Percentiles rank a stretch among this genome's conserved stretches.
phyloP scores from a whole-genome alignment of 192 early-diverging fungal species.

The Rhizophagus clarus region DNA sequence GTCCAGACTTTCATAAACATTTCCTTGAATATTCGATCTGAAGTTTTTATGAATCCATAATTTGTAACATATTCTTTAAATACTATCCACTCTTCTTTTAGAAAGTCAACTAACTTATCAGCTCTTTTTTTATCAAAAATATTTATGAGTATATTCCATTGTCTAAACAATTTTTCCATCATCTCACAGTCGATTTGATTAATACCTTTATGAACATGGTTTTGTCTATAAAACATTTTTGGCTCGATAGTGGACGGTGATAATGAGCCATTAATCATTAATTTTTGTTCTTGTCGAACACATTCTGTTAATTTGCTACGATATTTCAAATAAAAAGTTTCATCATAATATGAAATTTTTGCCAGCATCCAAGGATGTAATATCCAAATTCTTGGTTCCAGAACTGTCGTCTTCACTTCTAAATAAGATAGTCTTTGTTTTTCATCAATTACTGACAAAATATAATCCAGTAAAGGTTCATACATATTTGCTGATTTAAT shows the following conservation, averaged over 20 bases:
- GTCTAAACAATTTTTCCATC: background rate
- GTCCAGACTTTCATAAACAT: background rate
- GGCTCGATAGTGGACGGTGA: background rate
- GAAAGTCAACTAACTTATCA: background rate
- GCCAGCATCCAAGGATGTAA: conserved; percentile 26
- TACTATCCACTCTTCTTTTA: background rate
- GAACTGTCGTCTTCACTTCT: background rate
- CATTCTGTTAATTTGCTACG: background rate
- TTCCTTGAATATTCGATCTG: background rate
- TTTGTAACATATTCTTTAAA: background rate
- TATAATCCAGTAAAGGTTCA: conserved; percentile 7
- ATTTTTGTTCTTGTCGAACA: background rate
- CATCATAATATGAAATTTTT: background rate
- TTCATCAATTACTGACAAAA: background rate
- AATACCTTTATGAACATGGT: background rate
- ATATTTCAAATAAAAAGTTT: conserved; percentile 1
- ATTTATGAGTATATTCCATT: background rate
- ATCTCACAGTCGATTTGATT: background rate
- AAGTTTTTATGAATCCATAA: background rate
- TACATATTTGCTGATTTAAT: background rate
- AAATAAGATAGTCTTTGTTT: background rate
- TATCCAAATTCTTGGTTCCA: conserved; percentile 7
- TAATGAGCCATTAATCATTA: background rate
- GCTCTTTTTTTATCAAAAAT: background rate
- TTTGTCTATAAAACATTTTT: background rate